Conservation (phyloP, 441 rosid species). For the Croton setiger region DNA sequence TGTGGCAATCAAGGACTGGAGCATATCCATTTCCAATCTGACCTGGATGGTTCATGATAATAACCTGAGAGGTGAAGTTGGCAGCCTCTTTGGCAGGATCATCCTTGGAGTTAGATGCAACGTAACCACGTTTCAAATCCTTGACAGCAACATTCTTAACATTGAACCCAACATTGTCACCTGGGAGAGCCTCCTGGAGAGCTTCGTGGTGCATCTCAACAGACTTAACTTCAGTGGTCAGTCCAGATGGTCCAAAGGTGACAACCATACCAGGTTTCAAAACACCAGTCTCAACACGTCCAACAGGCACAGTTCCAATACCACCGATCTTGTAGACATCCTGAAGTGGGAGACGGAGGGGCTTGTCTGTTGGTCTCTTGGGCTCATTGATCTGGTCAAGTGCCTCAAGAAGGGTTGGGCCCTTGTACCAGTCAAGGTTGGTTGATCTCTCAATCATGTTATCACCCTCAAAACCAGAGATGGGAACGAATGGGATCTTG, state of each 20-base stretch:
- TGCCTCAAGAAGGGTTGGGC: conserved; percentile 37
- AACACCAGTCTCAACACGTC: conserved; percentile 27
- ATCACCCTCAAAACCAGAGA: conserved; percentile 38
- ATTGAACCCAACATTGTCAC: conserved; percentile 15
- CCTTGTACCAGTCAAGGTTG: conserved; percentile 41
- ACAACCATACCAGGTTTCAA: conserved; percentile 16
- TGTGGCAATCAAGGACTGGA: conserved; percentile 1
- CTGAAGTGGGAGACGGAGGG: conserved; percentile 48
- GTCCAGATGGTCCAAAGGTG: conserved; percentile 15
- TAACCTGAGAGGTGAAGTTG: conserved; percentile 38
- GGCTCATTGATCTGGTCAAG: conserved; percentile 36
- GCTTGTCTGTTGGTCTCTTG: conserved; percentile 50
- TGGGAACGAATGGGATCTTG: conserved; percentile 33
- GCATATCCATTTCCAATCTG: conserved; percentile 1
- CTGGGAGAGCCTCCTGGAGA: conserved; percentile 15
- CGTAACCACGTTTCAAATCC: conserved; percentile 41
- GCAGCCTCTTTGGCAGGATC: conserved; percentile 34
- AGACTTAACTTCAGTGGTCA: conserved; percentile 20
- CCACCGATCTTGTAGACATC: conserved; percentile 54
- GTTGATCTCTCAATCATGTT: conserved; percentile 39
- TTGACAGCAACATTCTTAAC: conserved; percentile 19
- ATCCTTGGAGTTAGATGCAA: conserved; percentile 23
- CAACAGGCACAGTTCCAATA: conserved; percentile 43
- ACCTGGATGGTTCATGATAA: conserved; percentile 4
- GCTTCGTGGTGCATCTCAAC: conserved; percentile 18